Percentiles rank a stretch among this genome's conserved stretches.
These are phyloP conservation scores for Exophiala sp. DNA, from an alignment of 2,329 filamentous ascomycete genomes.

Conservation along the genomic window DNA sequence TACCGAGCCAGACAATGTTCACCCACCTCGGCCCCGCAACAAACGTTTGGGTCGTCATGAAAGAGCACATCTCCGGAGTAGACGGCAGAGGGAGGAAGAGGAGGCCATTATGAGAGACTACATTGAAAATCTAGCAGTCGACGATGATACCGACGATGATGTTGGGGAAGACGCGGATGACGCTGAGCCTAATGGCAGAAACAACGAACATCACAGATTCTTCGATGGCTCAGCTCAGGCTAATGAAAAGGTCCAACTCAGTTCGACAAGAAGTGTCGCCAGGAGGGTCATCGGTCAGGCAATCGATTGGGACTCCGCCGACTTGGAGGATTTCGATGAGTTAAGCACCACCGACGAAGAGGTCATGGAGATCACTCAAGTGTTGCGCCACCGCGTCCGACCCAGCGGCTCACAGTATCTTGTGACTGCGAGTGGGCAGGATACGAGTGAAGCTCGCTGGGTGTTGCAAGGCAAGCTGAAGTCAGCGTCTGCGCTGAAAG, in stretches of 20 bases:
- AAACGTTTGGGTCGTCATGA: conserved; percentile 5
- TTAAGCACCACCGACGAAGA: conserved; percentile 47
- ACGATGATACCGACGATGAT: conserved; percentile 27
- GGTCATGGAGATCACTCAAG: conserved; percentile 36
- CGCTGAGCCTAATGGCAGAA: conserved; percentile 31
- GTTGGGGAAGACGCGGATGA: conserved; percentile 32
- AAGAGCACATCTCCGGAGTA: background rate
- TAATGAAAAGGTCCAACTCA: conserved; percentile 34
- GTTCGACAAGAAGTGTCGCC: conserved; percentile 7
- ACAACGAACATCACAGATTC: conserved; percentile 26
- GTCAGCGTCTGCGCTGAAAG: conserved; percentile 29
- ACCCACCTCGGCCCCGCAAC: background rate
- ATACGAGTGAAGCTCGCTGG: conserved; percentile 47
- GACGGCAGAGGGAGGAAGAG: conserved; percentile 37
- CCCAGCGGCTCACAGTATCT: conserved; percentile 47
- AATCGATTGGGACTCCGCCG: conserved; percentile 41
- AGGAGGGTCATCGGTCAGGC: conserved; percentile 11
- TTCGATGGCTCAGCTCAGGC: conserved; percentile 38
- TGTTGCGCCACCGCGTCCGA: conserved; percentile 44
- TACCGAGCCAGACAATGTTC: background rate
- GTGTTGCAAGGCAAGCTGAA: conserved; percentile 36
- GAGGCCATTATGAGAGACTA: conserved; percentile 62
- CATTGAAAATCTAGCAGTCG: conserved; percentile 43
- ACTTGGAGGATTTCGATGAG: conserved; percentile 45
- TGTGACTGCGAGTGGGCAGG: conserved; percentile 43